phyloP scores from a whole-genome alignment of 192 early-diverging fungal genomes.

The Backusella psychrophila region DNA sequence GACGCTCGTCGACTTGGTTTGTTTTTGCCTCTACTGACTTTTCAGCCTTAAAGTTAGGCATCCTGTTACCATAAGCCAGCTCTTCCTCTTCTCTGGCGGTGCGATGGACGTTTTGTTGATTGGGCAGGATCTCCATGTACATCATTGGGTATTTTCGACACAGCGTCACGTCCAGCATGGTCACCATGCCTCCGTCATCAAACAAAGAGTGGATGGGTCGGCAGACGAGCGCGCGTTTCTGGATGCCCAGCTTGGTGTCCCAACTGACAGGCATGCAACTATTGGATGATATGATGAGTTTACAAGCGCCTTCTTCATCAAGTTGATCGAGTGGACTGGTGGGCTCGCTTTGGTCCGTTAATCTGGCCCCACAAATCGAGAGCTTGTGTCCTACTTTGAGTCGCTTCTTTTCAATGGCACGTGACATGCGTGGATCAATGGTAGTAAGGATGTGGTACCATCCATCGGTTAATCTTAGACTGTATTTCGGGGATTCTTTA shows the following conservation, averaged over 20 bases:
- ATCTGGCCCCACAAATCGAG: conserved; percentile 54
- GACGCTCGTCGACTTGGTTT: conserved; percentile 22
- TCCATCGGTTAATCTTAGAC: conserved; percentile 63
- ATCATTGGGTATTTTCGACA: conserved; percentile 52
- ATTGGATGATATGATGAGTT: conserved; percentile 53
- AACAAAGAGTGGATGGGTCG: conserved; percentile 31
- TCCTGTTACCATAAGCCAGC: background rate
- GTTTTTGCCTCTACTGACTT: background rate
- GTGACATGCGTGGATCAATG: conserved; percentile 47
- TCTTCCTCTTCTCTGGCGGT: conserved; percentile 54
- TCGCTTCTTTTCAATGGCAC: conserved; percentile 33
- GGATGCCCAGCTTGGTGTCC: conserved; percentile 65
- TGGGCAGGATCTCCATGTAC: conserved; percentile 46
- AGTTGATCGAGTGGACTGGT: conserved; percentile 38
- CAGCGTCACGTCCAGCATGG: conserved; percentile 60
- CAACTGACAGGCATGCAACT: conserved; percentile 53
- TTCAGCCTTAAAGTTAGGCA: background rate
- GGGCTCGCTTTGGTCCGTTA: conserved; percentile 22
- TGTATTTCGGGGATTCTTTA: background rate
- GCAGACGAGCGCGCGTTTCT: conserved; percentile 28
- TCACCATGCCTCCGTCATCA: conserved; percentile 58
- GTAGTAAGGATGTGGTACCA: conserved; percentile 63
- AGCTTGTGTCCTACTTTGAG: conserved; percentile 63
- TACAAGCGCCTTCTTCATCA: conserved; percentile 12
- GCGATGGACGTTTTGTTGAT: conserved; percentile 43